These are phyloP conservation scores for Cubamyces lactineus DNA, from an alignment of 768 basidiomycete genomes.

Conservation along the genomic window DNA sequence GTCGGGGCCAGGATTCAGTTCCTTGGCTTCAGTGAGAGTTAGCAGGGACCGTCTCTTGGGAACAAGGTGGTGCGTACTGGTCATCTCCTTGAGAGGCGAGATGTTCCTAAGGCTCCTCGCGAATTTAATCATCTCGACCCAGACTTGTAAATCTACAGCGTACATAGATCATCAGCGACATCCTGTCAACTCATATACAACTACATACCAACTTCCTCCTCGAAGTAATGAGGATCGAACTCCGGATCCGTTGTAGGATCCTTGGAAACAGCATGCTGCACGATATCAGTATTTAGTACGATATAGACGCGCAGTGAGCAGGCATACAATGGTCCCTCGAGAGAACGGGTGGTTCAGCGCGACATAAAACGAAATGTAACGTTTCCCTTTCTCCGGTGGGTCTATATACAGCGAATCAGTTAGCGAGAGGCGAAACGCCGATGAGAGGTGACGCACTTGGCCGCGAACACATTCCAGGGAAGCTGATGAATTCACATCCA, in stretches of 20 bases:
- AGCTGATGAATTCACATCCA: conserved; percentile 38
- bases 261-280: conserved; percentile 36
- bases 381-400: conserved; percentile 42
- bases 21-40: conserved; percentile 25
- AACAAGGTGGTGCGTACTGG: conserved; percentile 20
- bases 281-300: neutral
- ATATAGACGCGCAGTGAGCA: neutral
- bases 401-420: conserved; percentile 26
- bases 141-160: conserved; percentile 33
- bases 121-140: conserved; percentile 37
- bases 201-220: conserved; percentile 35
- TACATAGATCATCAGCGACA: neutral
- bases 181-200: neutral
- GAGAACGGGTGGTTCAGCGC: conserved; percentile 50
- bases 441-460: conserved; percentile 29
- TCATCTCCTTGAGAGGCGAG: conserved; percentile 33
- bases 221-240: conserved; percentile 39
- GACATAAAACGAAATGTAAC: conserved; percentile 44
- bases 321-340: conserved; percentile 51
- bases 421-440: neutral
- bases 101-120: conserved; percentile 28
- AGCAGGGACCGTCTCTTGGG: neutral
- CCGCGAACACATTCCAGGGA: conserved; percentile 32
- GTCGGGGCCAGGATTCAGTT: conserved; percentile 37
- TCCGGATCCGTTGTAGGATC: conserved; percentile 35